Base-by-base conservation (phyloP, 208 protist species). In the Trypanosoma mega region DNA sequence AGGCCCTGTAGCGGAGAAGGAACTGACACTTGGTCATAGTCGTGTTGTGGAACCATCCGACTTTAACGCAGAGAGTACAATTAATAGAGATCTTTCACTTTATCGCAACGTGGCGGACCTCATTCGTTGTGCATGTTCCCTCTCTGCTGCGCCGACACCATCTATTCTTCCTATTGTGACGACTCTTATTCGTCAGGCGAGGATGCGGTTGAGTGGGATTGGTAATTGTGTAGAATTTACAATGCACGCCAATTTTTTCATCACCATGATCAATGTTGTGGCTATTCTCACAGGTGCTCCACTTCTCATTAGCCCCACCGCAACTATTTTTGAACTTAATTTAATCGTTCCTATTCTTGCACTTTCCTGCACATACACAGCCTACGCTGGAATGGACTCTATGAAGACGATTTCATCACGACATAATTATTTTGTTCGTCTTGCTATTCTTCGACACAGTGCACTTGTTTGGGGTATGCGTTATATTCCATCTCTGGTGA, bases 81-180 rank as follows among this genome's bases (percentile, higher is more conserved):
- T 81, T 37, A 94, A 90, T 51, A 72, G 82, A 20, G 85, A 93
- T 63, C 68, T 87, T 2, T 74, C 82, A 1, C 76, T 92, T 30
- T 92, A 92, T 65, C 80, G 81, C 9, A 90, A 92, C 55, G 83
- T 96, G 11, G 86, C 86, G 21, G 83, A 96, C 68, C 64, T 96
- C 21, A 81, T 96, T 46, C 80, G 77, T 14, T 92, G 81, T 69
- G 80, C 74, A 54, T 96, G 90, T 63, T 78, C 79, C 6, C 66
- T 96, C 39, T 80, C 78, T 11, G 71, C 82, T n/a, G 73, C 86
- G 26, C 78, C 82, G 14, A 85, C 85, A 18, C 74, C 85, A 12
- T 87, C 83, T 8, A 81, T 93, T 23, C 64, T 96, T 41, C 86
- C 90, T 8, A 87, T 96, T 45, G 59, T 96, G 0, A 85, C 76